Evolutionary conservation across 1,284 basidiomycete genomes (phyloP).

Genomic region (Exsudoporus floridanus): DNA sequence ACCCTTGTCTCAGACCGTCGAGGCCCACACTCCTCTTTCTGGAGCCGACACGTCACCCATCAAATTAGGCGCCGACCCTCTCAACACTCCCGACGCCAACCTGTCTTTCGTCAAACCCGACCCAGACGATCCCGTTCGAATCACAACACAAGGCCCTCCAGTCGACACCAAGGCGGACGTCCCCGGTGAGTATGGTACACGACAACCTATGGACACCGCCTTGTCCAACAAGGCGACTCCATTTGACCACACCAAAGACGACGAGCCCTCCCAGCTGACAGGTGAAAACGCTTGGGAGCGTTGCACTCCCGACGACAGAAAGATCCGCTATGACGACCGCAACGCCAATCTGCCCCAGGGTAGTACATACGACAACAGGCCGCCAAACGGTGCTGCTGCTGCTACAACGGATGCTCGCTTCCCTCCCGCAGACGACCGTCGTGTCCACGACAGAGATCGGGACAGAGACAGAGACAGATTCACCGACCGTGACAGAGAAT

Average conservation of each 20-base stretch:
- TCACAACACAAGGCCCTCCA: not conserved
- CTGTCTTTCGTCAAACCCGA: slow-evolving; percentile 6
- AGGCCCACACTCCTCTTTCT: slow-evolving; percentile 13
- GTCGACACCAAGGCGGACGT: slow-evolving; percentile 14
- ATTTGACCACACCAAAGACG: slow-evolving; percentile 20
- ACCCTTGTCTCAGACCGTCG: slow-evolving; percentile 16
- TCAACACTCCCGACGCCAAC: slow-evolving; percentile 1
- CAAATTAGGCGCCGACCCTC: slow-evolving; percentile 14
- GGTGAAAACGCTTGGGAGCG: slow-evolving; percentile 23
- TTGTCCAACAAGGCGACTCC: slow-evolving; percentile 11
- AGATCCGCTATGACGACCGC: slow-evolving; percentile 20
- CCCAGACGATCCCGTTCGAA: slow-evolving; percentile 7
- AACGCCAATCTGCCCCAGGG: slow-evolving; percentile 5
- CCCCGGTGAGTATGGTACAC: slow-evolving; percentile 25
- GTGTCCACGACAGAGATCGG: slow-evolving; percentile 33
- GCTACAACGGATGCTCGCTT: slow-evolving; percentile 11
- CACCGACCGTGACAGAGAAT: slow-evolving; percentile 36
- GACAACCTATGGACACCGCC: slow-evolving; percentile 12
- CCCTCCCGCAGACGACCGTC: slow-evolving; percentile 24
- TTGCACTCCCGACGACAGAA: slow-evolving; percentile 22
- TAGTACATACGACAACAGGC: slow-evolving; percentile 14
- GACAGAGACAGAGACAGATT: slow-evolving; percentile 35
- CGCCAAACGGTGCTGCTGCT: not conserved
- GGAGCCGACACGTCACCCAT: slow-evolving; percentile 17
- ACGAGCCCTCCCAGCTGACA: slow-evolving; percentile 11